phyloP scores from a whole-genome alignment of 2,329 filamentous ascomycete species.

The Fusarium sp. region DNA sequence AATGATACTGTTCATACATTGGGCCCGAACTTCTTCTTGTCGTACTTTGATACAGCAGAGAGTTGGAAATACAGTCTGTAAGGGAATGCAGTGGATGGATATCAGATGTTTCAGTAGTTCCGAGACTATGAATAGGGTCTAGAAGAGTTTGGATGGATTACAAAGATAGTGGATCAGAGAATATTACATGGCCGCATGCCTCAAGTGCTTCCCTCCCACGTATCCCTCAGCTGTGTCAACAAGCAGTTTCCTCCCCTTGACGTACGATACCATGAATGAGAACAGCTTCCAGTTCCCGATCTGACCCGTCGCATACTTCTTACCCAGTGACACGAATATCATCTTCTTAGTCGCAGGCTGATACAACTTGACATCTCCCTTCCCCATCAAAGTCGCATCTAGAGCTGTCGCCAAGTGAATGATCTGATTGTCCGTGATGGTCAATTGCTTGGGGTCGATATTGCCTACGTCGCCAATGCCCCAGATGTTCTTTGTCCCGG shows the following conservation, averaged over 20 bases:
- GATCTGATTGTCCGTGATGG: conserved; percentile 46
- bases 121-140: background rate
- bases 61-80: conserved; percentile 10
- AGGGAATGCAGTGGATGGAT: background rate
- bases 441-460: conserved; percentile 51
- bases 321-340: conserved; percentile 44
- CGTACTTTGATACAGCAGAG: conserved; percentile 1
- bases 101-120: background rate
- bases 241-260: conserved; percentile 48
- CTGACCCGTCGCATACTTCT: conserved; percentile 45
- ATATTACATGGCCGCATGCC: conserved; percentile 42
- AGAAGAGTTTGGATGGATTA: background rate
- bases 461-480: conserved; percentile 54
- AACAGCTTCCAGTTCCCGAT: conserved; percentile 48
- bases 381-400: conserved; percentile 36
- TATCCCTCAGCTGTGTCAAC: conserved; percentile 45
- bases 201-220: conserved; percentile 42
- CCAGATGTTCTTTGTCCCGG: conserved; percentile 51
- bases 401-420: conserved; percentile 47
- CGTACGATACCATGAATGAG: conserved; percentile 44
- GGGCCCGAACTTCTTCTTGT: conserved; percentile 16
- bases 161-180: background rate
- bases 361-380: conserved; percentile 21
- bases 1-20: background rate
- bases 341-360: conserved; percentile 39